phyloP scores from a whole-genome alignment of 345 rosid species.

The Linum trigynum region DNA sequence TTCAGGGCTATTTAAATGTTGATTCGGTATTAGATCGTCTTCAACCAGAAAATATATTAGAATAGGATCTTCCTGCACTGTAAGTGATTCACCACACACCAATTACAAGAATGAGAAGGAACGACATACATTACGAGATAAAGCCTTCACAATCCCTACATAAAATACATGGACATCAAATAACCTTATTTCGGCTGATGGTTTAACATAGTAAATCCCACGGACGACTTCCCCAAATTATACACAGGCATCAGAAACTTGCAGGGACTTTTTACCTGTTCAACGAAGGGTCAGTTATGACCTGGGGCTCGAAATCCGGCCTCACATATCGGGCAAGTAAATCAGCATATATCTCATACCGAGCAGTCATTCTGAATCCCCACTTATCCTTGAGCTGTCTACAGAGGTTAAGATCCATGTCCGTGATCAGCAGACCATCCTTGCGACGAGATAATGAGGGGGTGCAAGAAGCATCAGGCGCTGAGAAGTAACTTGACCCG shows the following conservation, averaged over 20 bases:
- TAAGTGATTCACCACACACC: no score
- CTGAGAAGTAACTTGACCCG: constrained; percentile 86
- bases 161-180: no score
- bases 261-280: constrained; percentile 39
- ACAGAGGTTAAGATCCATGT: constrained; percentile 90
- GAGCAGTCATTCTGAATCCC: constrained; percentile 87
- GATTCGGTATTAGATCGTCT: no score
- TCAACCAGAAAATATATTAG: no score
- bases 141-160: no score
- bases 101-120: no score
- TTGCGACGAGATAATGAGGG: constrained; percentile 69
- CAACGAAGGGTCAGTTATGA: constrained; percentile 63
- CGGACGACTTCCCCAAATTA: not conserved
- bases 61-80: no score
- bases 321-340: constrained; percentile 45
- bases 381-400: constrained; percentile 89
- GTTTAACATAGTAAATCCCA: no score
- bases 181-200: no score
- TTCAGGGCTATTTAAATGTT: no score
- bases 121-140: no score
- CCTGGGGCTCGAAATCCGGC: constrained; percentile 69
- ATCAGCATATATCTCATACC: constrained; percentile 64
- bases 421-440: constrained; percentile 74
- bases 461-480: constrained; percentile 91
- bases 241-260: constrained; percentile 17